A percentile compares a stretch with the other conserved stretches of the same genome.
Evolutionary conservation across 164 flowering plant genomes (phyloP).

Genomic region (Magnolia changhungtana): DNA sequence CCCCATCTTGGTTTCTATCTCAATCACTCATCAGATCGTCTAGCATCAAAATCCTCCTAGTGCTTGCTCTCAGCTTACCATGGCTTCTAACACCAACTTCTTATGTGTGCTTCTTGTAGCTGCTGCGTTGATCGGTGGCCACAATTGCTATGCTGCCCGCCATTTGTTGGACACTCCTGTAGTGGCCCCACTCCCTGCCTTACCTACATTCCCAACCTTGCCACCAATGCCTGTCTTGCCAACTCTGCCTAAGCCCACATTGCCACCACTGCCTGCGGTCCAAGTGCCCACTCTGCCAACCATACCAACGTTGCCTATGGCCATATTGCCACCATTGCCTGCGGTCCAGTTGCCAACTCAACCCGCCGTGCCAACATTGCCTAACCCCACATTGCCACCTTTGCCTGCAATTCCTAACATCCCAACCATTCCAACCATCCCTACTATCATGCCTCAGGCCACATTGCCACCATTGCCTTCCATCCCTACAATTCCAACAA

Average conservation of each 20-base stretch:
- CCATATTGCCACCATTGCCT: not conserved
- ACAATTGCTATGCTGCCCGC: not conserved
- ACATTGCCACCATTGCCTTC: constrained; percentile 5
- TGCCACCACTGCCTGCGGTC: not conserved
- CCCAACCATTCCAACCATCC: constrained; percentile 2
- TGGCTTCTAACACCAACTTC: not conserved
- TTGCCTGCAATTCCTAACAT: not conserved
- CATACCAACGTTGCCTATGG: not conserved
- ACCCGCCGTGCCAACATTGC: not conserved
- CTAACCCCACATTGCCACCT: not conserved
- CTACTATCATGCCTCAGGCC: not conserved
- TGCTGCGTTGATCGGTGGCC: not conserved
- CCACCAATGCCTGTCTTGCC: not conserved
- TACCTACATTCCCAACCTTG: not conserved
- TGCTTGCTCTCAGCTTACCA: not conserved
- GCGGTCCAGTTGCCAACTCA: not conserved
- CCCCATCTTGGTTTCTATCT: not conserved
- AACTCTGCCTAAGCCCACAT: not conserved
- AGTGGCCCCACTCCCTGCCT: not conserved
- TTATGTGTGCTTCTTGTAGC: not conserved
- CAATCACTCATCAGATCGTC: not conserved
- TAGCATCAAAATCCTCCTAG: not conserved
- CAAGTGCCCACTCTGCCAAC: not conserved
- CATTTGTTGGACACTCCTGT: not conserved
- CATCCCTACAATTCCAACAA: constrained; percentile 1